These are phyloP conservation scores for Triadica sebifera DNA, from an alignment of 345 rosid species.

Conservation along the genomic window DNA sequence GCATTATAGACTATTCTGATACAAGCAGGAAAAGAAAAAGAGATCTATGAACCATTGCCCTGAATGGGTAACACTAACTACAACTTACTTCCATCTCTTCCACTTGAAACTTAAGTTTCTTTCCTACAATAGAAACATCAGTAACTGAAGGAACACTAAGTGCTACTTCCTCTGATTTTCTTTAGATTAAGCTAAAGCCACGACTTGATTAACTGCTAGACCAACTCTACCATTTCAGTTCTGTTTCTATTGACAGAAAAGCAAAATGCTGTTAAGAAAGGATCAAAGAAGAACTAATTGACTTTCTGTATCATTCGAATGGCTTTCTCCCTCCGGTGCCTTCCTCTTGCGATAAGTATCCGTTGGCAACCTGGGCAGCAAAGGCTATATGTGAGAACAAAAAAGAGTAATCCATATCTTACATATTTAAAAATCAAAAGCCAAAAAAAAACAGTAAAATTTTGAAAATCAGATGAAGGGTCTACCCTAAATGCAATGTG, in stretches of 20 bases:
- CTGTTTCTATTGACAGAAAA: slow-evolving; percentile 16
- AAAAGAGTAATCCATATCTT: no score
- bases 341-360: slow-evolving; percentile 50
- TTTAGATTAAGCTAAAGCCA: background rate
- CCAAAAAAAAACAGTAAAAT: background rate
- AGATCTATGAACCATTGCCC: background rate
- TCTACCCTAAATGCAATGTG: slow-evolving; percentile 77
- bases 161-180: background rate
- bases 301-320: slow-evolving; percentile 46
- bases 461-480: background rate
- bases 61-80: background rate
- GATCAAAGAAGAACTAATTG: slow-evolving; percentile 31
- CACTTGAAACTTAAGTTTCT: background rate
- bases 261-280: slow-evolving; percentile 7
- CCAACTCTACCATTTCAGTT: slow-evolving; percentile 27
- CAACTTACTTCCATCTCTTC: background rate
- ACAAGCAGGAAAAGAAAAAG: background rate
- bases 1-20: background rate
- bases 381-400: background rate
- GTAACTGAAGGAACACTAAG: slow-evolving; percentile 1
- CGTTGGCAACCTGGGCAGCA: slow-evolving; percentile 54
- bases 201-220: slow-evolving; percentile 21
- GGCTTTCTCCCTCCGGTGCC: slow-evolving; percentile 48
- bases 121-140: slow-evolving; percentile 7
- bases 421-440: no score